phyloP scores from a whole-genome alignment of 495 filamentous ascomycete genomes.

The Glarea lozoyensis region DNA sequence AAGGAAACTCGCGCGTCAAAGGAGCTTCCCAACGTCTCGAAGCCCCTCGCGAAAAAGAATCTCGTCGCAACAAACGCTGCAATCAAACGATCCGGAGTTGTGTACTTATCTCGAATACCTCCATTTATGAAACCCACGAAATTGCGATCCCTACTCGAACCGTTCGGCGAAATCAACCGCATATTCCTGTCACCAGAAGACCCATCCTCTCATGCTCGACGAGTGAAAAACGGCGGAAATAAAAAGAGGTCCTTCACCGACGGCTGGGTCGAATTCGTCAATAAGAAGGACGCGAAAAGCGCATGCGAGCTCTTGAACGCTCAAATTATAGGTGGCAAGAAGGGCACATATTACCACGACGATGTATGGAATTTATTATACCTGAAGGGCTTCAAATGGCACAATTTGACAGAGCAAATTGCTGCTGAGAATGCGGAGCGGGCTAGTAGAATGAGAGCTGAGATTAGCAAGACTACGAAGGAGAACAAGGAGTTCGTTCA shows the following conservation, averaged over 20 bases:
- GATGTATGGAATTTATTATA: constrained; percentile 81
- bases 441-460: constrained; percentile 68
- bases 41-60: constrained; percentile 48
- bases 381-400: constrained; percentile 79
- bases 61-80: constrained; percentile 48
- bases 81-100: constrained; percentile 60
- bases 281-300: constrained; percentile 62
- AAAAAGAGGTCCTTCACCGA: constrained; percentile 83
- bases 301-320: constrained; percentile 83
- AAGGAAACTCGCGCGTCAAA: constrained; percentile 17
- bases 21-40: constrained; percentile 35
- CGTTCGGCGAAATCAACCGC: constrained; percentile 70
- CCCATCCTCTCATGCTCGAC: constrained; percentile 44
- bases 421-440: constrained; percentile 73
- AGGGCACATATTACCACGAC: constrained; percentile 83
- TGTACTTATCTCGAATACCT: constrained; percentile 86
- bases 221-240: constrained; percentile 65
- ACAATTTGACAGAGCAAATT: constrained; percentile 58
- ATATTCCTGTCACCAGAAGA: constrained; percentile 85
- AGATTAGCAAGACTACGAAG: constrained; percentile 66
- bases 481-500: constrained; percentile 78
- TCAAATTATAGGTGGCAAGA: constrained; percentile 73
- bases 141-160: constrained; percentile 65
- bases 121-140: constrained; percentile 91
- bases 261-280: constrained; percentile 87